These are phyloP conservation scores for Tetrapisispora namnaoensis DNA, from an alignment of 805 yeast genomes.

Conservation along the genomic window DNA sequence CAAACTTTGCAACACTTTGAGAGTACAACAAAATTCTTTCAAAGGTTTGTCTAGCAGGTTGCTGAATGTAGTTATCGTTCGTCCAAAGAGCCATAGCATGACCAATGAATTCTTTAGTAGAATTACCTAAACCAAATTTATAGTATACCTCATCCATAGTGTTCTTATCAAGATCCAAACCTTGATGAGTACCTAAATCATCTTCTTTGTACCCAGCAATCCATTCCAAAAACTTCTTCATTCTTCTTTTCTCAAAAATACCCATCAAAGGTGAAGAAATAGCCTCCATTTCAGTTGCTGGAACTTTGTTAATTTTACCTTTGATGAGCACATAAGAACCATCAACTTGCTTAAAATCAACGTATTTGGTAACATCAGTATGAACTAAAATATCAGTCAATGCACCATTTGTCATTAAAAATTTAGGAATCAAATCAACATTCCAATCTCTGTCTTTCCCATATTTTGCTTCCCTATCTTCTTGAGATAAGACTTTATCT, in stretches of 20 bases:
- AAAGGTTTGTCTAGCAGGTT: slow-evolving; percentile 87
- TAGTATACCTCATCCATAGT: slow-evolving; percentile 87
- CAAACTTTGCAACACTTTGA: slow-evolving; percentile 86
- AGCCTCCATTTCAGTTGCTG: slow-evolving; percentile 87
- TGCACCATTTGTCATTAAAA: slow-evolving; percentile 95
- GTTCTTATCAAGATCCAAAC: slow-evolving; percentile 71
- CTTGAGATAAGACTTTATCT: slow-evolving; percentile 59
- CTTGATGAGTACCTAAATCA: slow-evolving; percentile 71
- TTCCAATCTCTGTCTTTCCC: slow-evolving; percentile 98
- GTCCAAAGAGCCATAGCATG: slow-evolving; percentile 98
- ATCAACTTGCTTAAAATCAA: slow-evolving; percentile 93
- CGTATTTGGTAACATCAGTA: slow-evolving; percentile 90
- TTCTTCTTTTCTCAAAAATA: slow-evolving; percentile 87
- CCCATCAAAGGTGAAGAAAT: slow-evolving; percentile 89
- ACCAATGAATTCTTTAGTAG: slow-evolving; percentile 93
- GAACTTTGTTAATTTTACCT: slow-evolving; percentile 90
- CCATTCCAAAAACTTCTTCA: slow-evolving; percentile 85
- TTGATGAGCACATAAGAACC: slow-evolving; percentile 86
- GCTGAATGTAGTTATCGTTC: slow-evolving; percentile 76
- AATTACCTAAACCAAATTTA: slow-evolving; percentile 82
- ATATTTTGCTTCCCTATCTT: slow-evolving; percentile 52
- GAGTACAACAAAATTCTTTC: slow-evolving; percentile 80
- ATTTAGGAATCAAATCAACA: slow-evolving; percentile 93
- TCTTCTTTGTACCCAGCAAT: slow-evolving; percentile 76
- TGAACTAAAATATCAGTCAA: slow-evolving; percentile 90